Conservation (phyloP, 2,329 filamentous ascomycete genomes). For the Septoria linicola region DNA sequence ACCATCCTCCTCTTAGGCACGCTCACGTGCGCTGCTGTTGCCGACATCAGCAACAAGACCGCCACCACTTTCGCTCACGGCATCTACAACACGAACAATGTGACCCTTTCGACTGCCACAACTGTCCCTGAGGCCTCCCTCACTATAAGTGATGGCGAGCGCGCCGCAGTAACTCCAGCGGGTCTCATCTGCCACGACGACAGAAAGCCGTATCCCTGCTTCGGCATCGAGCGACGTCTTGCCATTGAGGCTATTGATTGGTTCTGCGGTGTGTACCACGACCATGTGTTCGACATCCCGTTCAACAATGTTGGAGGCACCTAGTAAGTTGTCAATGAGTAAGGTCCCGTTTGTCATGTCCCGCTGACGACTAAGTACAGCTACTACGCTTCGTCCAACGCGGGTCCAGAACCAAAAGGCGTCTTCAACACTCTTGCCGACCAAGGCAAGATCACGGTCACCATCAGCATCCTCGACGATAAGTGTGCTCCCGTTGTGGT, state of each 20-base stretch:
- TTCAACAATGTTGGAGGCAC: not conserved
- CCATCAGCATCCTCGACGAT: conserved; percentile 1
- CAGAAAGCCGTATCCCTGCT: conserved; percentile 12
- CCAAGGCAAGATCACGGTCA: conserved; percentile 5
- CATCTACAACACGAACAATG: not conserved
- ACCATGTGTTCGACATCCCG: not conserved
- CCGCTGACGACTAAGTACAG: too few species aligned
- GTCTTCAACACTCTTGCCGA: not conserved
- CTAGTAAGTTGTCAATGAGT: conserved; percentile 13
- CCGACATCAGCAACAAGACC: not conserved
- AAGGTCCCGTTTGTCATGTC: too few species aligned
- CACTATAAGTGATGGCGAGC: not conserved
- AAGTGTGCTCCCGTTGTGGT: not conserved
- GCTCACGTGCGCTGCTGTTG: not conserved
- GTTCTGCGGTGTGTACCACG: conserved; percentile 12
- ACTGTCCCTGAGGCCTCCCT: not conserved
- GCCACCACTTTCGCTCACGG: not conserved
- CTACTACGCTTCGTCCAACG: not conserved
- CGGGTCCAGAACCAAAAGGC: too few species aligned
- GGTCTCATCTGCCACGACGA: conserved; percentile 14
- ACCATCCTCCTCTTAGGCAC: not conserved
- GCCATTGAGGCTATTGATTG: conserved; percentile 6
- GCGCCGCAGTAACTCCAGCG: not conserved
- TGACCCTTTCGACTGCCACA: not conserved
- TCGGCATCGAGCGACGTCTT: conserved; percentile 5